phyloP scores from a whole-genome alignment of 805 yeast species.

The Yamadazyma ubonensis region DNA sequence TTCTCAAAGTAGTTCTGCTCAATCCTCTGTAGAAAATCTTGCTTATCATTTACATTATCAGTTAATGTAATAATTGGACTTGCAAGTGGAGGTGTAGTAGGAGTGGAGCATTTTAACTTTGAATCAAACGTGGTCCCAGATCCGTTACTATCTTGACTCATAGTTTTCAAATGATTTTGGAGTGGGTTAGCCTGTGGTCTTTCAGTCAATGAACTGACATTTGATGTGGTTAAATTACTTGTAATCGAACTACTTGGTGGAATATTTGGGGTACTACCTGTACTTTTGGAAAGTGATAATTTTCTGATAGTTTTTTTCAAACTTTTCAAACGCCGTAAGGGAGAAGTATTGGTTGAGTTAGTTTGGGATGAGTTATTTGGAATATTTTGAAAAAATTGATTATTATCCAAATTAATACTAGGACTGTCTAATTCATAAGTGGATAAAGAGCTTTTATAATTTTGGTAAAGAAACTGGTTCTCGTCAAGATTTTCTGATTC shows the following conservation, averaged over 20 bases:
- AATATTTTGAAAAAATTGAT: conserved; percentile 14
- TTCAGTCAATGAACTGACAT: not conserved
- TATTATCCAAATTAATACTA: conserved; percentile 23
- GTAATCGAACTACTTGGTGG: conserved; percentile 3
- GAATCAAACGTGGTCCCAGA: conserved; percentile 14
- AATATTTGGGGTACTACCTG: not conserved
- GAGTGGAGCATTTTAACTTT: conserved; percentile 20
- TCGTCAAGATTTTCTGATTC: not conserved
- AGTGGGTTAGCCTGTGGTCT: conserved; percentile 17
- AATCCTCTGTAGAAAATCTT: conserved; percentile 28
- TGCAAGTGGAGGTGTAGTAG: conserved; percentile 33
- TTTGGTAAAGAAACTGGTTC: conserved; percentile 9
- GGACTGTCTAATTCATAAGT: conserved; percentile 27
- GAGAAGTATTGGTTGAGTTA: conserved; percentile 19
- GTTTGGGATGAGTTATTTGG: conserved; percentile 8
- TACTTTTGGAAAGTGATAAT: conserved; percentile 25
- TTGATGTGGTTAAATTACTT: not conserved
- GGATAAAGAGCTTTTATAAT: conserved; percentile 15
- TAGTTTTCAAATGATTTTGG: conserved; percentile 16
- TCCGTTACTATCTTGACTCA: conserved; percentile 14
- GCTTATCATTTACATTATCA: conserved; percentile 31
- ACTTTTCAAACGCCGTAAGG: conserved; percentile 36
- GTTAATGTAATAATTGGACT: conserved; percentile 41
- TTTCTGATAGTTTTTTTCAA: conserved; percentile 40
- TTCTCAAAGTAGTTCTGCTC: conserved; percentile 34